Conservation (phyloP, 441 rosid genomes). For the Erysimum cheiri region DNA sequence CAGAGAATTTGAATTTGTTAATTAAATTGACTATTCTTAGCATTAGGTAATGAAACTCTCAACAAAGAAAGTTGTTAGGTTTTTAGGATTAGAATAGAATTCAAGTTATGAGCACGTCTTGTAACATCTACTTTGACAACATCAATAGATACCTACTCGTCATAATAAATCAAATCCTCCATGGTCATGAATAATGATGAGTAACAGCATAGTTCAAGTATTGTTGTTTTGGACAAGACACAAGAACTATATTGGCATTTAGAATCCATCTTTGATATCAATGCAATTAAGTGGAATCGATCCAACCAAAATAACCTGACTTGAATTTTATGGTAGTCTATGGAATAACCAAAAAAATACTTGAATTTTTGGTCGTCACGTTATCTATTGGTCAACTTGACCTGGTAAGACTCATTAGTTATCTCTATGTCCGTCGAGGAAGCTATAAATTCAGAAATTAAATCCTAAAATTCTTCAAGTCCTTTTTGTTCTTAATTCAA, state of each 20-base stretch:
- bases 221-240: neutral
- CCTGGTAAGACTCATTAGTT: conserved; percentile 19
- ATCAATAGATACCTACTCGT: neutral
- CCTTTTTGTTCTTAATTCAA: neutral
- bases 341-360: too few relatives aligned
- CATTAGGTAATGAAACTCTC: neutral
- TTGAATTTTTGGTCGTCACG: conserved; percentile 38
- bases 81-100: neutral
- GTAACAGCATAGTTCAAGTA: neutral
- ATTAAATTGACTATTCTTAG: neutral
- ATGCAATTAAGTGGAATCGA: neutral
- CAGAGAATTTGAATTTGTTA: neutral
- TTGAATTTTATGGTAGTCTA: too few relatives aligned
- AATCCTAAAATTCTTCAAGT: neutral
- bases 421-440: too few relatives aligned
- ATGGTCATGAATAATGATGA: neutral
- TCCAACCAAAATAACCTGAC: neutral
- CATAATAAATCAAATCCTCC: neutral
- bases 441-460: neutral
- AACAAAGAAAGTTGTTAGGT: neutral
- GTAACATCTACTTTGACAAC: neutral
- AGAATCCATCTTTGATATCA: neutral
- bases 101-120: conserved; percentile 31
- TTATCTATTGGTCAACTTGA: conserved; percentile 24
- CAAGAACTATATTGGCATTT: neutral